phyloP scores from a whole-genome alignment of 192 early-diverging fungal species.

The Chytriomyces sp. region DNA sequence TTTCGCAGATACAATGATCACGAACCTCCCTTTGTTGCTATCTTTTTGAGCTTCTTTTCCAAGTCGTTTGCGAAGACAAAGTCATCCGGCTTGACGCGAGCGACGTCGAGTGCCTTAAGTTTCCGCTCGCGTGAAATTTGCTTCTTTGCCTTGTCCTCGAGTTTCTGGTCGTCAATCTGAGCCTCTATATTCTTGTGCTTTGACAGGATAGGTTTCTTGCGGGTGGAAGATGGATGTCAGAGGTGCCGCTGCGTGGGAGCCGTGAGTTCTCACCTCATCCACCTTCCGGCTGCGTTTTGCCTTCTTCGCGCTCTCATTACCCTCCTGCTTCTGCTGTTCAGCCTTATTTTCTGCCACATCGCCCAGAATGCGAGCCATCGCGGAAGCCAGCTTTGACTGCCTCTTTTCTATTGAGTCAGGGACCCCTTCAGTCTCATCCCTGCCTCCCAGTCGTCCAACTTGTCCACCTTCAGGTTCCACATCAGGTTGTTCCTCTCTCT shows the following conservation, averaged over 20 bases:
- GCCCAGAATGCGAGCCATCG: slow-evolving; percentile 70
- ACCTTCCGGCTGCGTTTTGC: not conserved
- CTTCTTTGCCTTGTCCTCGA: slow-evolving; percentile 83
- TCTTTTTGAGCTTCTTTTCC: slow-evolving; percentile 87
- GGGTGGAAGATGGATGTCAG: not conserved
- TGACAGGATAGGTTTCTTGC: slow-evolving; percentile 76
- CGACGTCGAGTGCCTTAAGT: slow-evolving; percentile 56
- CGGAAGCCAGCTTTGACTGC: slow-evolving; percentile 63
- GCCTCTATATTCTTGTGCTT: slow-evolving; percentile 78
- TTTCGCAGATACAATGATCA: slow-evolving; percentile 1
- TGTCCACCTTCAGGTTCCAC: slow-evolving; percentile 45
- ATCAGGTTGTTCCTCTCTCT: slow-evolving; percentile 25
- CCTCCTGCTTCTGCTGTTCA: slow-evolving; percentile 27
- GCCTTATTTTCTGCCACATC: slow-evolving; percentile 46
- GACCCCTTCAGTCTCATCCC: not conserved
- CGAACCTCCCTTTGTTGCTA: slow-evolving; percentile 86
- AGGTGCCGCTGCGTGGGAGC: slow-evolving; percentile 4
- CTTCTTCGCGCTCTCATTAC: not conserved
- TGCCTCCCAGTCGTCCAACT: not conserved
- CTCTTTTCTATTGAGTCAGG: slow-evolving; percentile 35
- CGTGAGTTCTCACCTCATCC: not conserved
- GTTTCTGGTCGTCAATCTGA: slow-evolving; percentile 80
- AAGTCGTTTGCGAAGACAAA: slow-evolving; percentile 73
- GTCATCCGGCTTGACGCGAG: slow-evolving; percentile 72
- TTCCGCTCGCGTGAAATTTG: slow-evolving; percentile 74